phyloP scores from a whole-genome alignment of 2,329 filamentous ascomycete species.

The Aspergillus niger region DNA sequence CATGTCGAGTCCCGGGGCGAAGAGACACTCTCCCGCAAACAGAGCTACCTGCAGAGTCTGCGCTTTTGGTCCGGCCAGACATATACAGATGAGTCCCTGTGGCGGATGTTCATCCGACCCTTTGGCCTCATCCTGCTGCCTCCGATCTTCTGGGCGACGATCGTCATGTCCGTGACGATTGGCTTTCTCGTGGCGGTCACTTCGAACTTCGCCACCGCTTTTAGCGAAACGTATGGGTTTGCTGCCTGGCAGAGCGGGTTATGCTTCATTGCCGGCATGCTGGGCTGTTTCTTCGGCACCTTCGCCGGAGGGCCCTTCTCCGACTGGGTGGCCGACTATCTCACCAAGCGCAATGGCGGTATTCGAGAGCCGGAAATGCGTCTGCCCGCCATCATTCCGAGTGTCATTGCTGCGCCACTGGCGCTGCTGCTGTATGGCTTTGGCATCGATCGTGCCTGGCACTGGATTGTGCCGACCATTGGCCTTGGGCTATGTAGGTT shows the following conservation, averaged over 20 bases:
- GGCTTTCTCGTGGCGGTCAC: slow-evolving; percentile 34
- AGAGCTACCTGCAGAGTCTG: neutral
- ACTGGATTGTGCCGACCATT: slow-evolving; percentile 56
- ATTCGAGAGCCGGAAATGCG: slow-evolving; percentile 48
- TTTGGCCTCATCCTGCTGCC: slow-evolving; percentile 20
- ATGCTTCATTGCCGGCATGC: slow-evolving; percentile 49
- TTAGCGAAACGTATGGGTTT: slow-evolving; percentile 29
- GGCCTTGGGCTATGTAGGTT: slow-evolving; percentile 44
- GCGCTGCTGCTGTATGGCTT: slow-evolving; percentile 4
- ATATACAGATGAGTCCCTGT: slow-evolving; percentile 32
- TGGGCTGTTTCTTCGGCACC: slow-evolving; percentile 42
- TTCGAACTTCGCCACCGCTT: slow-evolving; percentile 21
- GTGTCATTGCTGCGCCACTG: neutral
- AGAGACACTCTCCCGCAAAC: neutral
- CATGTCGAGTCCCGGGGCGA: neutral
- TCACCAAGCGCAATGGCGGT: slow-evolving; percentile 40
- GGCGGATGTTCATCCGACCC: slow-evolving; percentile 19
- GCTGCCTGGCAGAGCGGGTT: slow-evolving; percentile 47
- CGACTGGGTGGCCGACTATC: slow-evolving; percentile 41
- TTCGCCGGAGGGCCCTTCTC: slow-evolving; percentile 49
- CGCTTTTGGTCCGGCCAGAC: slow-evolving; percentile 26
- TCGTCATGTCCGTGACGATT: slow-evolving; percentile 24
- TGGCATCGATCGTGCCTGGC: neutral
- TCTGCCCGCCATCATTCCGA: slow-evolving; percentile 21
- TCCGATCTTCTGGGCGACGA: slow-evolving; percentile 21